phyloP scores from a whole-genome alignment of 208 protist species.

The Trypanosoma scelopori region DNA sequence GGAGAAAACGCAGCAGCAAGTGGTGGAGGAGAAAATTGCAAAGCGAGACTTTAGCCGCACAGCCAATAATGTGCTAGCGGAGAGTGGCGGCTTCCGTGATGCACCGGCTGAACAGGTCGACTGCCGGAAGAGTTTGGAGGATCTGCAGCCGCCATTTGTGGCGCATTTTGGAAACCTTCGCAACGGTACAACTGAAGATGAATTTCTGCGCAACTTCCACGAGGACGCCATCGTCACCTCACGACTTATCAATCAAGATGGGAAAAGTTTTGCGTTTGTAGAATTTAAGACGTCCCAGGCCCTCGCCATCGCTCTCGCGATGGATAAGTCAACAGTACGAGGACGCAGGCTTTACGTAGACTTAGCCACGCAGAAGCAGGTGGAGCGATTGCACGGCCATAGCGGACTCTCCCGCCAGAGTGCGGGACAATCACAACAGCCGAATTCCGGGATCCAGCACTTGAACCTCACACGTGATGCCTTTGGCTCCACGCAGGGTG shows the following conservation, averaged over 20 bases:
- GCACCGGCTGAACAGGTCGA: conserved; percentile 24
- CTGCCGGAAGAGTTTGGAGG: conserved; percentile 21
- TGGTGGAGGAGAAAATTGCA: conserved; percentile 55
- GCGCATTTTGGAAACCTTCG: conserved; percentile 86
- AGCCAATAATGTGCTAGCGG: conserved; percentile 52
- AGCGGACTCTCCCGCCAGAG: conserved; percentile 47
- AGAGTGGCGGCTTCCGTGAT: conserved; percentile 67
- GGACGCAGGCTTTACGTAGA: conserved; percentile 82
- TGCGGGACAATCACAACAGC: conserved; percentile 45
- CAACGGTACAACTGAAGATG: conserved; percentile 75
- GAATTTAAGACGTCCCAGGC: conserved; percentile 76
- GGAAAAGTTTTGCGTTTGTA: conserved; percentile 83
- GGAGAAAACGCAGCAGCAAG: conserved; percentile 56
- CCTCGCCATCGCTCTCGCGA: conserved; percentile 58
- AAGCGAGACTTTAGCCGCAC: conserved; percentile 63
- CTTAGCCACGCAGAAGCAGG: conserved; percentile 74
- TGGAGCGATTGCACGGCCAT: conserved; percentile 67
- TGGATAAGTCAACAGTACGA: conserved; percentile 59
- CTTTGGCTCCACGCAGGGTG: conserved; percentile 57
- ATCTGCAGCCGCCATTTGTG: conserved; percentile 74
- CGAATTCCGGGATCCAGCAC: conserved; percentile 32
- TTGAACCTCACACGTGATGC: conserved; percentile 62
- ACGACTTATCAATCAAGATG: conserved; percentile 74
- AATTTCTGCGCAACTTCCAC: conserved; percentile 69
- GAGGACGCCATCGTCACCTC: conserved; percentile 54